These are phyloP conservation scores for Cercophora newfieldiana DNA, from an alignment of 495 filamentous ascomycete species.

Conservation along the genomic window DNA sequence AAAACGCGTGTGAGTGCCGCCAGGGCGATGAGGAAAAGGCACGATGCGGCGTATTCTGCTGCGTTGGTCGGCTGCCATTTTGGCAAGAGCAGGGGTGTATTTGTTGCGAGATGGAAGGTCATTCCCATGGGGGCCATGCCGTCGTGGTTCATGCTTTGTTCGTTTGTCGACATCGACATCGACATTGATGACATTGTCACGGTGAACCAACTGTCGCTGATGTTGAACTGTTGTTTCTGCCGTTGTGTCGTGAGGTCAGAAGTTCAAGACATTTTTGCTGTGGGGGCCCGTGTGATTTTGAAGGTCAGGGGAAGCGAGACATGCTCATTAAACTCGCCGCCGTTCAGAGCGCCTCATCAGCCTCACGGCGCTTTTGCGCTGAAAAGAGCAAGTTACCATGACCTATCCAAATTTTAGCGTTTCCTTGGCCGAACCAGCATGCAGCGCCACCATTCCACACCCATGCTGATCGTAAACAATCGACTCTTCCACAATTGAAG, in stretches of 20 bases:
- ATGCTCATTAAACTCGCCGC: not conserved
- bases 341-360: not conserved
- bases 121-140: not conserved
- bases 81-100: conserved; percentile 2
- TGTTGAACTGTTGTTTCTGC: not conserved
- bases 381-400: not conserved
- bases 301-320: not conserved
- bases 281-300: not conserved
- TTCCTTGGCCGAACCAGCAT: not conserved
- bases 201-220: too few relatives aligned
- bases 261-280: not conserved
- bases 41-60: conserved; percentile 4
- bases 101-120: not conserved
- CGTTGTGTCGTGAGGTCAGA: too few relatives aligned
- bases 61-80: not conserved
- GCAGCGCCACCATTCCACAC: not conserved
- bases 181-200: too few relatives aligned
- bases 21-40: conserved; percentile 4
- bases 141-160: not conserved
- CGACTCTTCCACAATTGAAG: not conserved
- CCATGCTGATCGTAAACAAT: too few relatives aligned
- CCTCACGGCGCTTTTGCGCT: not conserved
- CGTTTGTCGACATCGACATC: not conserved
- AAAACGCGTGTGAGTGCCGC: conserved; percentile 1
- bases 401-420: not conserved